Evolutionary conservation across 2,329 filamentous ascomycete species (phyloP).

Genomic region (Aureobasidium musti): DNA sequence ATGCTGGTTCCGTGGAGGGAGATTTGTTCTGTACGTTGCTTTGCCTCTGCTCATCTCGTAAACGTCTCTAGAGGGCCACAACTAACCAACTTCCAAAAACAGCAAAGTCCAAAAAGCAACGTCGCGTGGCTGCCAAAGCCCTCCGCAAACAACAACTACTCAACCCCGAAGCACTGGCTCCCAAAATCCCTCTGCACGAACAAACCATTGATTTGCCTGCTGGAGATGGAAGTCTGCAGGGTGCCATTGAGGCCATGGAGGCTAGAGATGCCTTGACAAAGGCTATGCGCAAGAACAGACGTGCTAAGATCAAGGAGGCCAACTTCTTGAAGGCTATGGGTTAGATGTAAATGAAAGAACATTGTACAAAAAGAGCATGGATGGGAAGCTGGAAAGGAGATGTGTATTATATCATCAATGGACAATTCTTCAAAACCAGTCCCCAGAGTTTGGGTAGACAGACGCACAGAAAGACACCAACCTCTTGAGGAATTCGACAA

Average conservation of each 20-base stretch:
- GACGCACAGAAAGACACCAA: too few relatives aligned
- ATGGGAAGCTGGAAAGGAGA: background rate
- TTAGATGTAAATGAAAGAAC: slow-evolving; percentile 34
- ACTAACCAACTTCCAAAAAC: background rate
- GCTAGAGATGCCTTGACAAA: slow-evolving; percentile 65
- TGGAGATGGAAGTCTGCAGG: slow-evolving; percentile 52
- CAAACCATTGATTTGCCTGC: slow-evolving; percentile 73
- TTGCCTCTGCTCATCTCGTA: background rate
- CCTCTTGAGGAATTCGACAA: too few relatives aligned
- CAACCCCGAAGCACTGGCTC: slow-evolving; percentile 63
- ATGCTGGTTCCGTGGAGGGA: slow-evolving; percentile 58
- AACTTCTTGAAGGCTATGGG: slow-evolving; percentile 83
- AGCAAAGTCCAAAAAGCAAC: slow-evolving; percentile 86
- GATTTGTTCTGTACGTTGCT: slow-evolving; percentile 76
- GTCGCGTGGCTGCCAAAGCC: slow-evolving; percentile 68
- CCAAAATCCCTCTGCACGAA: slow-evolving; percentile 71
- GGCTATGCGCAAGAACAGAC: slow-evolving; percentile 73
- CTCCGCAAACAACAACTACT: slow-evolving; percentile 63
- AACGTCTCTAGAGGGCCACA: background rate
- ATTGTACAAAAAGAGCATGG: background rate
- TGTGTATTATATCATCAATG: background rate
- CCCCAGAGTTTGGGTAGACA: too few relatives aligned
- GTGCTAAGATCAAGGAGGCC: slow-evolving; percentile 76
- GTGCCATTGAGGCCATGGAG: slow-evolving; percentile 49
- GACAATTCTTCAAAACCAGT: background rate